Percentiles rank a stretch among this genome's conserved stretches.
phyloP scores from a whole-genome alignment of 1,139 yeast genomes.

The Taphrina populina region DNA sequence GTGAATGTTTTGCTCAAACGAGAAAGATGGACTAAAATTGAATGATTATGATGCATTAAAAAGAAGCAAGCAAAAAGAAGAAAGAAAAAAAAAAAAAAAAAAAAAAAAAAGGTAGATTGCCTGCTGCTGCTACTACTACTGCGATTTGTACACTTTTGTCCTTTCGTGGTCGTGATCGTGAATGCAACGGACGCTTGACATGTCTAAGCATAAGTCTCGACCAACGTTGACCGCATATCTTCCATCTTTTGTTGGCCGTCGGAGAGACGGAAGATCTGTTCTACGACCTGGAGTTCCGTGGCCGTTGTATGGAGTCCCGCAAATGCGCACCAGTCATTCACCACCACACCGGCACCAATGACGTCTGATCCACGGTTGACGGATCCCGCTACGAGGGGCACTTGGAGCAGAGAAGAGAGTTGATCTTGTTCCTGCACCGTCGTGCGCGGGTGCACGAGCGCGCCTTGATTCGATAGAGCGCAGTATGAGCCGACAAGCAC shows the following conservation, averaged over 20 bases:
- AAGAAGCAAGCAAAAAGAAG: no score
- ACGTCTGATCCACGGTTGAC: slow-evolving; percentile 91
- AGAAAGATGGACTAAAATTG: no score
- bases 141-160: no score
- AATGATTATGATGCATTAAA: no score
- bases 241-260: slow-evolving; percentile 81
- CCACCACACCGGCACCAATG: slow-evolving; percentile 98
- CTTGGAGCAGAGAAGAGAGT: slow-evolving; percentile 88
- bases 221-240: slow-evolving; percentile 82
- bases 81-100: no score
- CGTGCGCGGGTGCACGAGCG: slow-evolving; percentile 96
- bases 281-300: slow-evolving; percentile 94
- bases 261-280: slow-evolving; percentile 84
- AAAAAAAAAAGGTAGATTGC: no score
- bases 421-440: slow-evolving; percentile 98
- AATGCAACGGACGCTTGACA: slow-evolving; percentile 35
- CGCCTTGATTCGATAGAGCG: slow-evolving; percentile 94
- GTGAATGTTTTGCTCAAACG: no score
- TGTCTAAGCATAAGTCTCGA: slow-evolving; percentile 65
- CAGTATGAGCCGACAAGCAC: slow-evolving; percentile 97
- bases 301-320: slow-evolving; percentile 98
- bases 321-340: slow-evolving; percentile 96
- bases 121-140: no score
- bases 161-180: not conserved
- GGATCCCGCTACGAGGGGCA: slow-evolving; percentile 97